Conservation (phyloP, 257 asterid species). For the Nicotiana undulata region DNA sequence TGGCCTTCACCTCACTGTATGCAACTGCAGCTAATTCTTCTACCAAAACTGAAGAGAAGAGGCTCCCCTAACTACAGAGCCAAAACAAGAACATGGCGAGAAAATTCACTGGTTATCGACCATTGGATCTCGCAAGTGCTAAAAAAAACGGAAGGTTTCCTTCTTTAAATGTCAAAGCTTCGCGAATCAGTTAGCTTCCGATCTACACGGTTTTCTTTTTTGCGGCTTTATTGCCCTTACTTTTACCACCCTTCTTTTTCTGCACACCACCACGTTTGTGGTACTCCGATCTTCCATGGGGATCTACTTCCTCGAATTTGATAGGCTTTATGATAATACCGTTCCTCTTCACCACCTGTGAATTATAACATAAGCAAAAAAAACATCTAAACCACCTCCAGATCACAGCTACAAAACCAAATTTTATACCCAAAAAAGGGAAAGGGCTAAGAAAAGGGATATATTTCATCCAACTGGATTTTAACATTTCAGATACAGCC, state of each 20-base stretch:
- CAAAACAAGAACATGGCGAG: not conserved
- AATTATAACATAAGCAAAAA: not conserved
- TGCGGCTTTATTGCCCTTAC: constrained; percentile 6
- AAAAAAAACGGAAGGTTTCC: not conserved
- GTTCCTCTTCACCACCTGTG: constrained; percentile 74
- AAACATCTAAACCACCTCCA: not conserved
- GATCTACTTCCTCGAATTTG: constrained; percentile 45
- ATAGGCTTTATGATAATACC: constrained; percentile 78
- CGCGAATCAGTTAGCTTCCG: not conserved
- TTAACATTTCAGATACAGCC: not conserved
- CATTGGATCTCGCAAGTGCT: not conserved
- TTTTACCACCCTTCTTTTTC: constrained; percentile 34
- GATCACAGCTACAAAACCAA: not conserved
- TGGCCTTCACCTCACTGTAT: not conserved
- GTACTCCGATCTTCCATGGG: constrained; percentile 38
- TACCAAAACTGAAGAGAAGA: not conserved
- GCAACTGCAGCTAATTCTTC: not conserved
- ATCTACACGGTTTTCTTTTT: not conserved
- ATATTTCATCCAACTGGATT: not conserved
- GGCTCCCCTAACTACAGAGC: not conserved
- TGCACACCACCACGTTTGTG: constrained; percentile 13
- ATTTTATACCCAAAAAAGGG: not conserved
- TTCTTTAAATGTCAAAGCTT: not conserved
- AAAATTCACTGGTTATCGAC: not conserved
- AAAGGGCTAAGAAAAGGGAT: not conserved